These are phyloP conservation scores for Penicillium riverlandense DNA, from an alignment of 495 filamentous ascomycete genomes.

Conservation along the genomic window DNA sequence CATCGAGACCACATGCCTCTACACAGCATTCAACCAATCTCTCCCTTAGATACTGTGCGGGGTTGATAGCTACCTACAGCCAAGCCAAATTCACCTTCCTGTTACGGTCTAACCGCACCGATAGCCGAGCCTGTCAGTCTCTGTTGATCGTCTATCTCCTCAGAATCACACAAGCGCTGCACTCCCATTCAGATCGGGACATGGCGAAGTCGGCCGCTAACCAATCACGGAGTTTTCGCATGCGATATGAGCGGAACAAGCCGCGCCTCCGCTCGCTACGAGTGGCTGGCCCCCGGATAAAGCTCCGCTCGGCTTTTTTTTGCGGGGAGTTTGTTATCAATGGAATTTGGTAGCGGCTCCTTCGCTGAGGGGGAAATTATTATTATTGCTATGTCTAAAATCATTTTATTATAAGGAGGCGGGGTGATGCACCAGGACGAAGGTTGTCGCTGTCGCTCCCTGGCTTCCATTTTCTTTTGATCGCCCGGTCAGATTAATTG, in stretches of 20 bases:
- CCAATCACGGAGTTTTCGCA: not conserved
- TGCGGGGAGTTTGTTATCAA: slow-evolving; percentile 4
- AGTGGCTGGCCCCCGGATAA: not conserved
- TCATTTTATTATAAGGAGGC: too few species aligned
- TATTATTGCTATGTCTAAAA: too few species aligned
- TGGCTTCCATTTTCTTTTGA: too few species aligned
- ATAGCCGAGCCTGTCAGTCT: not conserved
- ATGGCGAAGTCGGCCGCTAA: not conserved
- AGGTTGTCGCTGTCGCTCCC: too few species aligned
- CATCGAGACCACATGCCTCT: too few species aligned
- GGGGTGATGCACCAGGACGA: too few species aligned
- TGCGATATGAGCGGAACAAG: slow-evolving; percentile 1
- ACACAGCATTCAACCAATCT: too few species aligned
- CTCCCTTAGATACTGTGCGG: not conserved
- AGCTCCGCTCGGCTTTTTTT: slow-evolving; percentile 1
- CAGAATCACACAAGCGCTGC: too few species aligned
- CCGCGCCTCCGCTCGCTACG: slow-evolving; percentile 4
- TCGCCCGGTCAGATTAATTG: not conserved
- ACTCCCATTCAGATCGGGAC: not conserved
- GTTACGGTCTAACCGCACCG: not conserved
- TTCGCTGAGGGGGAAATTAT: too few species aligned
- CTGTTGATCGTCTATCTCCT: too few species aligned
- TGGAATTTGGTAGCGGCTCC: not conserved
- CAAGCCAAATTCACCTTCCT: slow-evolving; percentile 1
- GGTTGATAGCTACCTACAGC: not conserved